phyloP scores from a whole-genome alignment of 2,329 filamentous ascomycete species.

The Fusarium staphyleae region DNA sequence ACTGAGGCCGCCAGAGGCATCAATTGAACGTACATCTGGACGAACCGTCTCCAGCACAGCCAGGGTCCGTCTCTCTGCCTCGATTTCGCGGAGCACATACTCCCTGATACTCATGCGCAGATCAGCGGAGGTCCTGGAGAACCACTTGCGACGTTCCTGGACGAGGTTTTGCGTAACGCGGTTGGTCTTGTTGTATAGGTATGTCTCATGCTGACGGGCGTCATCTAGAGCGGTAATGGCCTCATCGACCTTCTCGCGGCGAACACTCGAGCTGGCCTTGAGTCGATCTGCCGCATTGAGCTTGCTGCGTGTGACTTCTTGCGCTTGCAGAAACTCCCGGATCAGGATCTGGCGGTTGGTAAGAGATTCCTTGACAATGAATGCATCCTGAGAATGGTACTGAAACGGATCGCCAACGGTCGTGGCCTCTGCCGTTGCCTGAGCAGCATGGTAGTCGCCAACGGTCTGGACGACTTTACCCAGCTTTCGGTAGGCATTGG shows the following conservation, averaged over 20 bases:
- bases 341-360: slow-evolving; percentile 97
- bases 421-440: slow-evolving; percentile 95
- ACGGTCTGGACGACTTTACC: slow-evolving; percentile 92
- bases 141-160: slow-evolving; percentile 90
- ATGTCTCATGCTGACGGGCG: slow-evolving; percentile 80
- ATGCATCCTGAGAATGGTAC: slow-evolving; percentile 94
- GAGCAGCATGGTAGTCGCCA: slow-evolving; percentile 93
- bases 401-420: slow-evolving; percentile 92
- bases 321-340: slow-evolving; percentile 89
- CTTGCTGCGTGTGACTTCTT: slow-evolving; percentile 83
- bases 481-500: slow-evolving; percentile 91
- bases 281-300: slow-evolving; percentile 87
- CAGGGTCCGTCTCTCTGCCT: slow-evolving; percentile 89
- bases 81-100: slow-evolving; percentile 93
- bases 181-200: slow-evolving; percentile 84
- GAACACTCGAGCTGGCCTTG: slow-evolving; percentile 84
- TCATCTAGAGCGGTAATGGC: slow-evolving; percentile 92
- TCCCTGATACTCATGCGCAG: slow-evolving; percentile 85
- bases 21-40: slow-evolving; percentile 91
- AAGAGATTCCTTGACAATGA: slow-evolving; percentile 97
- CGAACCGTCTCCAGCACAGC: slow-evolving; percentile 93
- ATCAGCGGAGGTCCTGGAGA: slow-evolving; percentile 83
- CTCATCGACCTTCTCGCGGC: slow-evolving; percentile 95
- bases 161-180: slow-evolving; percentile 89
- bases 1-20: slow-evolving; percentile 87